phyloP scores from a whole-genome alignment of 768 basidiomycete species.

The Sporobolomyces roseus region DNA sequence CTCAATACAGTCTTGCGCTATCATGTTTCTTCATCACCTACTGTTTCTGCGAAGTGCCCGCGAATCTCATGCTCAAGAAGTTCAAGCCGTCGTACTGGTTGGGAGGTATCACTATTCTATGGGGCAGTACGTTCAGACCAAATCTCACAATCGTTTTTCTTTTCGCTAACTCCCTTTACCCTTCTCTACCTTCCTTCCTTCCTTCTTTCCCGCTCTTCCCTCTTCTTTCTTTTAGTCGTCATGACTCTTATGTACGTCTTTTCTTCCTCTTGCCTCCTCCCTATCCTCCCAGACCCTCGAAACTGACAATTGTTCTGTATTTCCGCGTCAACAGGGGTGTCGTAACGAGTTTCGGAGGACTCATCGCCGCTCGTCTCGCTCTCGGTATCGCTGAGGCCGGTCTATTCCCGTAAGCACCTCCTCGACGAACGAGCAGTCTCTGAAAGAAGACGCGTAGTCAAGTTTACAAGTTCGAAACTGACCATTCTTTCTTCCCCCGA shows the following conservation, averaged over 20 bases:
- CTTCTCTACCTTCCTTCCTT: neutral
- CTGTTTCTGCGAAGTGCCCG: constrained; percentile 38
- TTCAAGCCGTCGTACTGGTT: no score
- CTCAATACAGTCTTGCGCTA: constrained; percentile 38
- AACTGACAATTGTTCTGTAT: neutral
- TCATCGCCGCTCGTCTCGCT: constrained; percentile 35
- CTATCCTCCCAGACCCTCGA: no score
- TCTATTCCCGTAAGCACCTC: constrained; percentile 1
- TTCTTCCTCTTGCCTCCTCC: neutral
- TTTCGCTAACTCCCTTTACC: neutral
- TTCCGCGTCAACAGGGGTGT: constrained; percentile 19
- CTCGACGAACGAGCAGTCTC: neutral
- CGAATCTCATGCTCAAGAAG: constrained; percentile 41
- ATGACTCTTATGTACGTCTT: neutral
- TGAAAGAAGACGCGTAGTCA: neutral
- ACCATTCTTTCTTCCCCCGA: neutral
- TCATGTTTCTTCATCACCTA: constrained; percentile 22
- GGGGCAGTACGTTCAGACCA: no score
- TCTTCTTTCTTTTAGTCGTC: constrained; percentile 5
- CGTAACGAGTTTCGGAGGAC: constrained; percentile 33
- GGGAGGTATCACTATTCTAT: no score
- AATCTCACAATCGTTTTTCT: no score
- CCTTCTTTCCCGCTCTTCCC: neutral
- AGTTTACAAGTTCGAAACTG: no score
- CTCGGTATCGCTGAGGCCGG: constrained; percentile 37